phyloP scores from a whole-genome alignment of 306 rosid genomes.

The Erythrophleum fordii region DNA sequence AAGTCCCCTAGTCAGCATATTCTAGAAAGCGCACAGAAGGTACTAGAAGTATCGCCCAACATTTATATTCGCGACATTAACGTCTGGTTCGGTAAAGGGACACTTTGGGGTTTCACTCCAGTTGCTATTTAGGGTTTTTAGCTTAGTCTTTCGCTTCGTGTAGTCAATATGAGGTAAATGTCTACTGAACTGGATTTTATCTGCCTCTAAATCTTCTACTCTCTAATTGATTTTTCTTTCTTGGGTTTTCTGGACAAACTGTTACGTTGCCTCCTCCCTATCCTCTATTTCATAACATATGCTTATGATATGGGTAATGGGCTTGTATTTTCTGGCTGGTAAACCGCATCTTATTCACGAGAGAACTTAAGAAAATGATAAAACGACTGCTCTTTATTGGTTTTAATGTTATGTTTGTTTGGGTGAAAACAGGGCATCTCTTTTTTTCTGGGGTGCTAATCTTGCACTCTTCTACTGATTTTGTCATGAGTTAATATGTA shows the following conservation, averaged over 20 bases:
- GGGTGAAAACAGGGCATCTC: neutral
- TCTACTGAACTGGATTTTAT: neutral
- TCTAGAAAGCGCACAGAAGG: neutral
- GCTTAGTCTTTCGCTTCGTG: neutral
- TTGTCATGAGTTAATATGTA: neutral
- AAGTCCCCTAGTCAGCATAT: neutral
- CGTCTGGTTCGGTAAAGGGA: neutral
- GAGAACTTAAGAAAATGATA: neutral
- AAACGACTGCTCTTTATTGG: neutral
- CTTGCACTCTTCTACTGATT: neutral
- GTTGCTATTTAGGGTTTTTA: neutral
- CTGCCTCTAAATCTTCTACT: neutral
- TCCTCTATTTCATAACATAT: neutral
- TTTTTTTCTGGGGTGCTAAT: neutral
- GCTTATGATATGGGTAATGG: neutral
- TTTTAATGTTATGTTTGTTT: neutral
- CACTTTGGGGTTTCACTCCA: neutral
- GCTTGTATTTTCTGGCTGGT: neutral
- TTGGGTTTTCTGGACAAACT: neutral
- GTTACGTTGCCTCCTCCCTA: neutral
- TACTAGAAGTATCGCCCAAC: conserved; percentile 1
- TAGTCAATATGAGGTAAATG: conserved; percentile 1
- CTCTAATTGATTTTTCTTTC: neutral
- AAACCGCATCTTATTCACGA: neutral
- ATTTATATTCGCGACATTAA: neutral